These are phyloP conservation scores for Punica granatum DNA, from an alignment of 345 rosid species.

Conservation along the genomic window DNA sequence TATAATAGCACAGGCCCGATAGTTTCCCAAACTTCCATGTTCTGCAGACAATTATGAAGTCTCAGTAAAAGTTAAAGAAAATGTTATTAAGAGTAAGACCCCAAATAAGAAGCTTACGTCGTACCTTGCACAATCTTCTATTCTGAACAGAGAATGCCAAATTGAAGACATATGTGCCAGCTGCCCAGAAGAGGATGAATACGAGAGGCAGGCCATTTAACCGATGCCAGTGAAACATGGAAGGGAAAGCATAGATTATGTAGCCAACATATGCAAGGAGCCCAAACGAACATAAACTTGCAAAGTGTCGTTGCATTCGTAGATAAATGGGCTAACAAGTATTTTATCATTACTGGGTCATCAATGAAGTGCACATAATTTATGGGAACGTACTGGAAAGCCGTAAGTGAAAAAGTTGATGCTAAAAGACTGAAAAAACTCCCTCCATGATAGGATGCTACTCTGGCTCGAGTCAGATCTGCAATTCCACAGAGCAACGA, in stretches of 20 bases:
- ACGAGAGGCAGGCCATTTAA: constrained; percentile 38
- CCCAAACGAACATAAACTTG: constrained; percentile 40
- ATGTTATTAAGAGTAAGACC: background rate
- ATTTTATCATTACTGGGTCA: background rate
- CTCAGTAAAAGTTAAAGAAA: background rate
- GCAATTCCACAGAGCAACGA: constrained; percentile 6
- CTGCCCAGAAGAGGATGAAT: constrained; percentile 41
- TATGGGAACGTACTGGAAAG: constrained; percentile 28
- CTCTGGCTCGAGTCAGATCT: constrained; percentile 30
- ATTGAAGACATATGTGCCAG: constrained; percentile 42
- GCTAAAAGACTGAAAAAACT: constrained; percentile 33
- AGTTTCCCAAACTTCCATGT: constrained; percentile 39
- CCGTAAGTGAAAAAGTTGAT: constrained; percentile 46
- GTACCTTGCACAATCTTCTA: constrained; percentile 25
- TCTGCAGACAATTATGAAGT: constrained; percentile 15
- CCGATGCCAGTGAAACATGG: constrained; percentile 32
- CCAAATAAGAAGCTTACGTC: background rate
- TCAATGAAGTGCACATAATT: background rate
- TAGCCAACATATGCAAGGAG: constrained; percentile 45
- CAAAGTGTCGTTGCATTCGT: constrained; percentile 19
- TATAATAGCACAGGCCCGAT: constrained; percentile 42
- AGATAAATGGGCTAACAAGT: background rate
- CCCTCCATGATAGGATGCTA: constrained; percentile 26
- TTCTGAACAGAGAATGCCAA: constrained; percentile 30
- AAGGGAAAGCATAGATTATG: constrained; percentile 36